Evolutionary conservation across 306 rosid genomes (phyloP).

Genomic region (Begonia masoniana): DNA sequence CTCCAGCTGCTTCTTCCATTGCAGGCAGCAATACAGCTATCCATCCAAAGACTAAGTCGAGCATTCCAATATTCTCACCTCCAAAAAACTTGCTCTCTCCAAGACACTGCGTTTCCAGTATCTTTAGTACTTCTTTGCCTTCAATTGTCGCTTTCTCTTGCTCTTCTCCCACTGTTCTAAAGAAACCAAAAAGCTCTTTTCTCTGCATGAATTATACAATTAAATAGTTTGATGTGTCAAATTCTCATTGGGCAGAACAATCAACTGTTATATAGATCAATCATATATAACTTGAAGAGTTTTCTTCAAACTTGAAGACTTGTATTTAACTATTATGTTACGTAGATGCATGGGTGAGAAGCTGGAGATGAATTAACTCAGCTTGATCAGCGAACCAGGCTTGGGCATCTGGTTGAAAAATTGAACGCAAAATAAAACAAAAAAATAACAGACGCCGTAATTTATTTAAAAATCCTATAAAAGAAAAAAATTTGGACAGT

Average conservation of each 20-base stretch:
- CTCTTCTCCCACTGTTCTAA: constrained; percentile 6
- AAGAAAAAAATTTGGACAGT: too few species aligned
- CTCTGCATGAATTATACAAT: not conserved
- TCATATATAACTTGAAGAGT: too few species aligned
- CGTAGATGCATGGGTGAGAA: too few species aligned
- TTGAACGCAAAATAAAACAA: too few species aligned
- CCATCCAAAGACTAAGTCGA: constrained; percentile 18
- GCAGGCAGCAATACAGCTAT: constrained; percentile 8
- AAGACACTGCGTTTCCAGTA: constrained; percentile 15
- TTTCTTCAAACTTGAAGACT: too few species aligned
- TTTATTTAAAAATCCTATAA: too few species aligned
- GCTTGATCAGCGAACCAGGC: too few species aligned
- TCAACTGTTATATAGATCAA: constrained; percentile 18
- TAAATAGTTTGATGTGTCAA: not conserved
- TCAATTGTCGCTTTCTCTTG: constrained; percentile 4
- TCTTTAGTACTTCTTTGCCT: constrained; percentile 7
- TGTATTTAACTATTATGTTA: too few species aligned
- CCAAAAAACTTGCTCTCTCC: constrained; percentile 19
- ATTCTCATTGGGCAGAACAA: too few species aligned
- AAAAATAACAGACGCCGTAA: too few species aligned
- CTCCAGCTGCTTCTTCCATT: constrained; percentile 10
- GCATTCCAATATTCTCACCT: constrained; percentile 17
- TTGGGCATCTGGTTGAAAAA: too few species aligned
- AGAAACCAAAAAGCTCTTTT: not conserved
- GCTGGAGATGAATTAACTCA: too few species aligned